phyloP scores from a whole-genome alignment of 352 stramenopile genomes.

The Globisporangium takayamanum region DNA sequence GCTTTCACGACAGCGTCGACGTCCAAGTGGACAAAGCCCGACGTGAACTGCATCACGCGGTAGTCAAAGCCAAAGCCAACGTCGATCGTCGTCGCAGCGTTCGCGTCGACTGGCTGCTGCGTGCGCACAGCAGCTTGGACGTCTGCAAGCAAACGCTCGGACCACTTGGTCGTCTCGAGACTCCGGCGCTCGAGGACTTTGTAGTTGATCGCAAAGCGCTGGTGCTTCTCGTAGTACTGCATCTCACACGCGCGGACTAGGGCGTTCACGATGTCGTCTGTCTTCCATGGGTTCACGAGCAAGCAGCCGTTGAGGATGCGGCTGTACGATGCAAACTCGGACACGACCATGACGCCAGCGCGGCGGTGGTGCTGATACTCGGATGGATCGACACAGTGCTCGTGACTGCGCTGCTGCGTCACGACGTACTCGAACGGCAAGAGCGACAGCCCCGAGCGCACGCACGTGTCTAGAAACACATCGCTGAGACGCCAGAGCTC shows the following conservation, averaged over 20 bases:
- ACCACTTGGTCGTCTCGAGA: conserved; percentile 87
- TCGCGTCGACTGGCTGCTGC: conserved; percentile 25
- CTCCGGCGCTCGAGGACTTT: conserved; percentile 75
- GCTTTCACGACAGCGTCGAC: conserved; percentile 81
- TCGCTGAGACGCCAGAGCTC: conserved; percentile 65
- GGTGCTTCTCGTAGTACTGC: conserved; percentile 74
- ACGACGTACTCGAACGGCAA: conserved; percentile 78
- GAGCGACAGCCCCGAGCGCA: conserved; percentile 59
- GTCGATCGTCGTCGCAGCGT: conserved; percentile 79
- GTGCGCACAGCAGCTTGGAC: conserved; percentile 80
- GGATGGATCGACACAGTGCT: conserved; percentile 21
- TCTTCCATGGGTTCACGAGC: conserved; percentile 97
- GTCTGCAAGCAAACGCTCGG: conserved; percentile 91
- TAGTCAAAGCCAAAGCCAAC: conserved; percentile 96
- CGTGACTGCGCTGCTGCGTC: conserved; percentile 46
- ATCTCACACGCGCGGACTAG: conserved; percentile 63
- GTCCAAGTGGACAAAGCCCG: conserved; percentile 91
- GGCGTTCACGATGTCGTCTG: conserved; percentile 73
- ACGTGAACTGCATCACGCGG: conserved; percentile 93
- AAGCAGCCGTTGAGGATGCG: conserved; percentile 95
- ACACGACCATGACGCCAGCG: conserved; percentile 91
- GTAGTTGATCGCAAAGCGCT: conserved; percentile 68
- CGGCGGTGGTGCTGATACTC: conserved; percentile 16
- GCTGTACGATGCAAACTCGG: conserved; percentile 95
- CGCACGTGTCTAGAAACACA: conserved; percentile 61